phyloP scores from a whole-genome alignment of 306 rosid genomes.

The Glycyrrhiza uralensis region DNA sequence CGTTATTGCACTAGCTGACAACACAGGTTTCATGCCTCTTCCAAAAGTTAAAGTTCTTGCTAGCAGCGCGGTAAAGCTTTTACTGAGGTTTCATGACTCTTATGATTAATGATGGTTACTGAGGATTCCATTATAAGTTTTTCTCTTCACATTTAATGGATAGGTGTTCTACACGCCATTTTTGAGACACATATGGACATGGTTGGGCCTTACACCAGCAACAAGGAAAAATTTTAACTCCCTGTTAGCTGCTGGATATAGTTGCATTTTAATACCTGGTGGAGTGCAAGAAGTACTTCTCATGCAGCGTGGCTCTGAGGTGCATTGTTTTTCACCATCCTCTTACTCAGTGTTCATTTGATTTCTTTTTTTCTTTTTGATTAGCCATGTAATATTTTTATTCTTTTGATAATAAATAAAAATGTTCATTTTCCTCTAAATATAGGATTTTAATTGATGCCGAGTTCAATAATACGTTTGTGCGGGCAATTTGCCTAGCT shows the following conservation, averaged over 20 bases:
- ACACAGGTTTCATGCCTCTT: slow-evolving; percentile 83
- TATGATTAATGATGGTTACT: slow-evolving; percentile 4
- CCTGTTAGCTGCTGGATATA: slow-evolving; percentile 61
- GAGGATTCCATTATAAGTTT: slow-evolving; percentile 12
- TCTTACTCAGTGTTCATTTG: background rate
- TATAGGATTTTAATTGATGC: background rate
- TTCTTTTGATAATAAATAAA: background rate
- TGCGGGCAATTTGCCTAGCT: background rate
- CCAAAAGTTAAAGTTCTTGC: slow-evolving; percentile 85
- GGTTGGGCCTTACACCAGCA: slow-evolving; percentile 83
- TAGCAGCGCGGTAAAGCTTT: slow-evolving; percentile 79
- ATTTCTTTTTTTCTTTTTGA: background rate
- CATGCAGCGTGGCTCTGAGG: slow-evolving; percentile 88
- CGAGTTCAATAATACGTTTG: background rate
- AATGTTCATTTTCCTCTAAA: slow-evolving; percentile 9
- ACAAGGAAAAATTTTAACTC: slow-evolving; percentile 64
- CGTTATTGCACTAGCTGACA: slow-evolving; percentile 65
- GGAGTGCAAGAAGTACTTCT: slow-evolving; percentile 90
- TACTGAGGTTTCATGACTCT: slow-evolving; percentile 15
- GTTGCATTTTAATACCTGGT: slow-evolving; percentile 85
- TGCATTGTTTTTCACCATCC: slow-evolving; percentile 25
- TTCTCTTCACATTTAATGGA: slow-evolving; percentile 32
- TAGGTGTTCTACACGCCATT: slow-evolving; percentile 90
- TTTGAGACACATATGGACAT: slow-evolving; percentile 93
- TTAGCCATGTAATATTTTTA: background rate